These are phyloP conservation scores for Aspergillus panamensis DNA, from an alignment of 495 filamentous ascomycete species.

Conservation along the genomic window DNA sequence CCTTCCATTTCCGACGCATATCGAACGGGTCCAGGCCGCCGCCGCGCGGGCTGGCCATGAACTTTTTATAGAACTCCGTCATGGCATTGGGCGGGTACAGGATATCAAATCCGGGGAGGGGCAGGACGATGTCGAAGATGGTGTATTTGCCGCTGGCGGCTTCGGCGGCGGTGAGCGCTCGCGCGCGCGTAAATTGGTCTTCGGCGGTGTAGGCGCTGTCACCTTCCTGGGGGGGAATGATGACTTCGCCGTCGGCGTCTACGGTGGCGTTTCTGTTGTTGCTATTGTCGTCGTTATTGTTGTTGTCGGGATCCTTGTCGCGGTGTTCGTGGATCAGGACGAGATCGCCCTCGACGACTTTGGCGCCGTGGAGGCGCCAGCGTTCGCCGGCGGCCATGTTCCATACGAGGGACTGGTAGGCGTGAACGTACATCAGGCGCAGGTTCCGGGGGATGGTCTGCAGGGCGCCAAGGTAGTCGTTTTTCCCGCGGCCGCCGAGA, in stretches of 20 bases:
- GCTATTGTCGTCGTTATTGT: slow-evolving; percentile 16
- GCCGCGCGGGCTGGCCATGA: slow-evolving; percentile 76
- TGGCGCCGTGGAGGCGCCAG: slow-evolving; percentile 64
- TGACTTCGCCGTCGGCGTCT: slow-evolving; percentile 67
- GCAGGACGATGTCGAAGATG: slow-evolving; percentile 90
- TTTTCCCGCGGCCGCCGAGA: slow-evolving; percentile 46
- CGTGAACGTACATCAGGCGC: slow-evolving; percentile 91
- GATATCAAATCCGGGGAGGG: slow-evolving; percentile 88
- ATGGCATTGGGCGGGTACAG: slow-evolving; percentile 82
- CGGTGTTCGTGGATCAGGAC: slow-evolving; percentile 62
- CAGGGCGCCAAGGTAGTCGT: slow-evolving; percentile 76
- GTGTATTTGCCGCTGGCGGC: slow-evolving; percentile 72
- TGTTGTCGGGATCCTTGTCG: slow-evolving; percentile 36
- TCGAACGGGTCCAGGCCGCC: slow-evolving; percentile 76
- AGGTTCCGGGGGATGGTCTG: slow-evolving; percentile 71
- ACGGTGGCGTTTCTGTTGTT: slow-evolving; percentile 25
- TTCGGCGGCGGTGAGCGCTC: slow-evolving; percentile 70
- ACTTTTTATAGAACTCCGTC: slow-evolving; percentile 70
- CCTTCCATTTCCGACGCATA: slow-evolving; percentile 82
- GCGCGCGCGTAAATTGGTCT: slow-evolving; percentile 68
- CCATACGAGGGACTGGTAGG: slow-evolving; percentile 93
- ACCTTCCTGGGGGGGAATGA: slow-evolving; percentile 55
- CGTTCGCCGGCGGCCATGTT: slow-evolving; percentile 77
- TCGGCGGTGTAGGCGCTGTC: slow-evolving; percentile 54
- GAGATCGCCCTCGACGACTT: slow-evolving; percentile 81